A percentile compares a stretch with the other conserved stretches of the same genome.
These are phyloP conservation scores for Coix lacrymajobi DNA, from an alignment of 176 grass and related monocot genomes.

Conservation along the genomic window DNA sequence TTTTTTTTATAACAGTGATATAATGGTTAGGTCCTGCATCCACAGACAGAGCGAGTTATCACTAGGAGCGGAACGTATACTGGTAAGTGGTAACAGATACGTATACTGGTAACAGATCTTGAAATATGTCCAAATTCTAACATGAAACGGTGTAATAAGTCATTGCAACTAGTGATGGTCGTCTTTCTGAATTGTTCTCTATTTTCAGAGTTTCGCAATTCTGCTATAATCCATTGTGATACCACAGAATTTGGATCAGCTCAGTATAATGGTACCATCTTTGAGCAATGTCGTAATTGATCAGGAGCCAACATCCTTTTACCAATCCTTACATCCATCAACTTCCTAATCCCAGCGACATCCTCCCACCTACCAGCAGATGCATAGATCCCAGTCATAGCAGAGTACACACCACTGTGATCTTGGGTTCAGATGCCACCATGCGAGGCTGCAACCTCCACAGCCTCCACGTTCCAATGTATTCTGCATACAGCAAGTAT, in stretches of 20 bases:
- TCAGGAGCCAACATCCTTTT: conserved; percentile 43
- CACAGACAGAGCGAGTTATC: background rate
- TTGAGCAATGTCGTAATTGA: background rate
- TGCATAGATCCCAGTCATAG: conserved; percentile 48
- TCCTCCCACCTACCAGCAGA: conserved; percentile 53
- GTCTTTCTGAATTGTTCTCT: background rate
- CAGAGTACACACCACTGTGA: conserved; percentile 50
- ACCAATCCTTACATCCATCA: conserved; percentile 34
- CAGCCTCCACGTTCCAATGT: conserved; percentile 39
- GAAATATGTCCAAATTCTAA: background rate
- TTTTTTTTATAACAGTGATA: too few relatives aligned
- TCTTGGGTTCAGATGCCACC: conserved; percentile 44
- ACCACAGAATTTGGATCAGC: background rate
- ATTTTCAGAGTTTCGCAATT: background rate
- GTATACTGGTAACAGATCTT: background rate
- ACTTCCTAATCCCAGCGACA: conserved; percentile 43
- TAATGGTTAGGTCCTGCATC: background rate
- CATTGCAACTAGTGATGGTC: background rate
- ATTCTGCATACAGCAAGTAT: conserved; percentile 58
- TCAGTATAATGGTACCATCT: background rate
- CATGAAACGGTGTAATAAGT: background rate
- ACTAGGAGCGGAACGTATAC: background rate
- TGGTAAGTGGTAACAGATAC: background rate
- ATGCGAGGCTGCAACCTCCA: conserved; percentile 39
- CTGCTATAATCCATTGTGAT: background rate